Base-by-base conservation (phyloP, 495 filamentous ascomycete species). In the Amorphotheca resinae region DNA sequence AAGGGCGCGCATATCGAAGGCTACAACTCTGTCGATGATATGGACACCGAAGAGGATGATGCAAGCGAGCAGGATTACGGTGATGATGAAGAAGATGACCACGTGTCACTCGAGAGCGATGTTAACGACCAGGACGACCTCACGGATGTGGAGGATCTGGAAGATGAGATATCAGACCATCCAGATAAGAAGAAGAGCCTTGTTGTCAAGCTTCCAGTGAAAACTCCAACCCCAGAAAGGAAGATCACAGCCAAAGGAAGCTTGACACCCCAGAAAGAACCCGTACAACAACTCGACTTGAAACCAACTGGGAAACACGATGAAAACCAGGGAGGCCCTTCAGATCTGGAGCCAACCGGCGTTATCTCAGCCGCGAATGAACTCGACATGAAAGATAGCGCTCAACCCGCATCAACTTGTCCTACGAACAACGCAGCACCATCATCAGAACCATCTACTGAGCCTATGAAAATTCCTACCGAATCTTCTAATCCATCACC, bases 61-160 rank as follows among this genome's bases (percentile, higher is more conserved):
- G 69, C 65, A 2, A 74, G 65, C 44, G 76, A 64, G 14, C 73
- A 78, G 42, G 74, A 78, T 35, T 81, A 74, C 50, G 80, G 76
- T 20, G 82, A 76, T n/a, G 78, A 81, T 30, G 79, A 86, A 44
- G 78, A 82, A n/a, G 73, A 79, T 35, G 72, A 75, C 21, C 63
- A 64, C 14, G 63, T 71, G 9, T 70, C 73, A 12, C 76, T 79
- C 32, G 75, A 74, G 31, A 73, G 70, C 32, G 79, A 79, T 37
- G 69, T 74, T 36, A 68, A 78, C 38, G 79, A 78, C 32, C 68
- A 69, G 7, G 71, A 68, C 26, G 66, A 70, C 15, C 44, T 70
- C 15, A 62, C 66, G 0, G 65, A 68, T 28, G 67, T 62, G 2
- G 56, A 64, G 0, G 68, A 68, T 9, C 78, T 77, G n/a, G 67